A percentile compares a stretch with the other conserved stretches of the same genome.
phyloP scores from a whole-genome alignment of 176 grass and related monocot genomes.

The Oryza officinalis region DNA sequence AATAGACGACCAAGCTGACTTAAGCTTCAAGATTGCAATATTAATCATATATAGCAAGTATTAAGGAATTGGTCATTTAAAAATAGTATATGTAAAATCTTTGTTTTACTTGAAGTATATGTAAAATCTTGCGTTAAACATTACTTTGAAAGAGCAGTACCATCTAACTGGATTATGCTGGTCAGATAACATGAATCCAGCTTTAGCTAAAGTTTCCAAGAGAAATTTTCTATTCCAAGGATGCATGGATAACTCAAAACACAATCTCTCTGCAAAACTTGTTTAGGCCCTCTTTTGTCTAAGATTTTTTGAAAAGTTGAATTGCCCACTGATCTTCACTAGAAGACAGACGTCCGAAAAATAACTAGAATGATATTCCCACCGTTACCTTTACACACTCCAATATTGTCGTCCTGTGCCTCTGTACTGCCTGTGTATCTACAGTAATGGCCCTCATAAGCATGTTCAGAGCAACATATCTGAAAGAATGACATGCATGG shows the following conservation, averaged over 20 bases:
- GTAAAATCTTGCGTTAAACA: not conserved
- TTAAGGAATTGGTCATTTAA: not conserved
- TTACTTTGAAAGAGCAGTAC: slow-evolving; percentile 5
- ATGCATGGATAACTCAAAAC: not conserved
- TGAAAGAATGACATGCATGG: slow-evolving; percentile 37
- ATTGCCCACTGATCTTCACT: not conserved
- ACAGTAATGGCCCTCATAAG: slow-evolving; percentile 87
- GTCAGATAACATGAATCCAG: slow-evolving; percentile 19
- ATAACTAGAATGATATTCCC: not conserved
- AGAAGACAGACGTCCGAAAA: not conserved
- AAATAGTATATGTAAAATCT: not conserved
- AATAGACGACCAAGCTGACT: slow-evolving; percentile 16
- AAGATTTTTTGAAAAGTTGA: too few relatives aligned
- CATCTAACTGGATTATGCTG: slow-evolving; percentile 3
- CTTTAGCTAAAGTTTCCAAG: slow-evolving; percentile 9
- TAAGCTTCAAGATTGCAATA: not conserved
- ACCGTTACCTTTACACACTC: slow-evolving; percentile 92
- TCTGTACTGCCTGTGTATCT: slow-evolving; percentile 93
- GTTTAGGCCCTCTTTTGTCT: too few relatives aligned
- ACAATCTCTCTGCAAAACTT: not conserved
- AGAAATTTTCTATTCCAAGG: slow-evolving; percentile 10
- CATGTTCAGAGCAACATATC: slow-evolving; percentile 98
- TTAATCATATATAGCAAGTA: slow-evolving; percentile 17
- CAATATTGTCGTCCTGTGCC: slow-evolving; percentile 89
- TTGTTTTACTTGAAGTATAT: too few relatives aligned